Evolutionary conservation across 139 green algal species (phyloP).

Genomic region (Chlamydomonas asymmetrica): DNA sequence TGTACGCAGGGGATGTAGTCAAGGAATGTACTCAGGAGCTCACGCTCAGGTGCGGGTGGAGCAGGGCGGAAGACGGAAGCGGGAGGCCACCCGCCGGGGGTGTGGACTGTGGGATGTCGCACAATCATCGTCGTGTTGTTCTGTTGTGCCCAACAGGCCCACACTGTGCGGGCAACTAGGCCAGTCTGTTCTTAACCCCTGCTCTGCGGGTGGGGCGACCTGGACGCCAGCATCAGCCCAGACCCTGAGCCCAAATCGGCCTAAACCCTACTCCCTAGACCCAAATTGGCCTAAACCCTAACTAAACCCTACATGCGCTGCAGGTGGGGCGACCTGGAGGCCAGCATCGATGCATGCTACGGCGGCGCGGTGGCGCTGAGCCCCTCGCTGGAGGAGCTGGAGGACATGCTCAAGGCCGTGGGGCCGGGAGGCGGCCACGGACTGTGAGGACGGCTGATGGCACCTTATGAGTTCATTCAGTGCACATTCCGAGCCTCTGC

Average conservation of each 20-base stretch:
- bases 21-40: too few species aligned
- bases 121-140: too few species aligned
- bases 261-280: background rate
- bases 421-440: too few species aligned
- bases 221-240: background rate
- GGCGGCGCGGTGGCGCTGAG: conserved; percentile 33
- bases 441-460: too few species aligned
- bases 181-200: background rate
- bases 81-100: too few species aligned
- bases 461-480: too few species aligned
- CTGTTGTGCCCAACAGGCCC: background rate
- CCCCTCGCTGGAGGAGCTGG: conserved; percentile 41
- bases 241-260: background rate
- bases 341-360: conserved; percentile 46
- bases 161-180: too few species aligned
- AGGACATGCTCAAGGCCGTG: conserved; percentile 40
- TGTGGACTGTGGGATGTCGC: background rate
- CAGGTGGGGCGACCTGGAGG: conserved; percentile 47
- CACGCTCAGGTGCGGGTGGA: too few species aligned
- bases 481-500: too few species aligned
- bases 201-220: background rate
- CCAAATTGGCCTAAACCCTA: background rate
- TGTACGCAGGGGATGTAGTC: too few species aligned
- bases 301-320: background rate
- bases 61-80: background rate